A percentile compares a stretch with the other conserved stretches of the same genome.
Conservation (phyloP, 768 basidiomycete genomes). For the Suillus placidus region DNA sequence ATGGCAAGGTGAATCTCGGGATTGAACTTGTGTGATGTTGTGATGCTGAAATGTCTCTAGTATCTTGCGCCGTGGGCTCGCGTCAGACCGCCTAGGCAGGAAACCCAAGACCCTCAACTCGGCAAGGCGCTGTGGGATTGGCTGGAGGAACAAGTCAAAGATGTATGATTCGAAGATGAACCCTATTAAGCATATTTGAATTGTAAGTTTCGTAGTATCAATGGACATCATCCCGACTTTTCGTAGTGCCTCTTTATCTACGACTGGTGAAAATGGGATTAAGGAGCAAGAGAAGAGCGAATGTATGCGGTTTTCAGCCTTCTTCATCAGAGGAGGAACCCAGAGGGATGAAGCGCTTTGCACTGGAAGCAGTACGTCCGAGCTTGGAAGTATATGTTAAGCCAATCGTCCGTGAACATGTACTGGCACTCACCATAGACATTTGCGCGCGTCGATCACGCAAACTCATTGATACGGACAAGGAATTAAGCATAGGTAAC, state of each 20-base stretch:
- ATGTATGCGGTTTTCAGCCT: slow-evolving; percentile 13
- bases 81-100: slow-evolving; percentile 27
- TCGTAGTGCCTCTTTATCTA: background rate
- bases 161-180: slow-evolving; percentile 8
- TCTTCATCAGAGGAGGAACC: slow-evolving; percentile 37
- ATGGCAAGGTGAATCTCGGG: slow-evolving; percentile 42
- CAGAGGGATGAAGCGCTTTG: slow-evolving; percentile 33
- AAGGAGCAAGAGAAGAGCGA: background rate
- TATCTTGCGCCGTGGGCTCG: slow-evolving; percentile 52
- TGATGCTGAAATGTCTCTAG: slow-evolving; percentile 26
- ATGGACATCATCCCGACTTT: background rate
- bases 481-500: slow-evolving; percentile 10
- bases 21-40: background rate
- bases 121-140: slow-evolving; percentile 46
- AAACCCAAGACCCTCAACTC: slow-evolving; percentile 36
- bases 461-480: slow-evolving; percentile 32
- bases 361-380: slow-evolving; percentile 22
- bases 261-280: background rate
- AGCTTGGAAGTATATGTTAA: slow-evolving; percentile 19
- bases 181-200: background rate
- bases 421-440: slow-evolving; percentile 23
- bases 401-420: background rate
- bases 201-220: slow-evolving; percentile 11
- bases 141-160: slow-evolving; percentile 48
- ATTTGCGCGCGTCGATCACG: slow-evolving; percentile 36